A percentile compares a stretch with the other conserved stretches of the same genome.
Conservation (phyloP, 2,329 filamentous ascomycete species). For the Neophaeococcomyces mojaviensis region DNA sequence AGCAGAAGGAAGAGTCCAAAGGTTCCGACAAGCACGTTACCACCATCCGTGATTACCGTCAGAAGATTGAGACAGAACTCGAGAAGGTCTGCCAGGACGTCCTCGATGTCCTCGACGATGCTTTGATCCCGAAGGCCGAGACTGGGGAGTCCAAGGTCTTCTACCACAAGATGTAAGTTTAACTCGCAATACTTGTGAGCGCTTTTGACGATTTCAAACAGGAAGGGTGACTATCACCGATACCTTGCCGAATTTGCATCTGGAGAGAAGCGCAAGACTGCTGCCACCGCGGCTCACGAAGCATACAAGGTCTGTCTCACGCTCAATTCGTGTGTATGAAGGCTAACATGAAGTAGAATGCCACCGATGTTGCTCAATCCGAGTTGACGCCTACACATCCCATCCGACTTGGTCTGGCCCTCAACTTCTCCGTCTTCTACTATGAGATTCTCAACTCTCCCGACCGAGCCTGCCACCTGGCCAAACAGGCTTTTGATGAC, state of each 20-base stretch:
- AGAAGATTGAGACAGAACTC: conserved; percentile 96
- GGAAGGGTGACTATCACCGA: conserved; percentile 96
- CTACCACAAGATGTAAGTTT: conserved; percentile 95
- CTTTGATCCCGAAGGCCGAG: conserved; percentile 90
- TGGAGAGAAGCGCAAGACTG: conserved; percentile 83
- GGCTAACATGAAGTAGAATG: conserved; percentile 54
- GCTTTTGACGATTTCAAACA: conserved; percentile 34
- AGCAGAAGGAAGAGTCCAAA: conserved; percentile 99
- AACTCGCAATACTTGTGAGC: conserved; percentile 6
- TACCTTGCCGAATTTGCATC: conserved; percentile 91
- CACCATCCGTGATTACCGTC: conserved; percentile 93
- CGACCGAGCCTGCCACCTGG: conserved; percentile 93
- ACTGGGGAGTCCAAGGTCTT: conserved; percentile 99
- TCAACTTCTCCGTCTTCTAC: conserved; percentile 99
- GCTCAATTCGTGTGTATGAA: neutral
- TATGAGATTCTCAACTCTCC: conserved; percentile 99
- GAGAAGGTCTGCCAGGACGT: conserved; percentile 98
- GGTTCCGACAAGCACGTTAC: conserved; percentile 89
- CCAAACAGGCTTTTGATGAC: conserved; percentile 98
- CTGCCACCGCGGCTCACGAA: conserved; percentile 80
- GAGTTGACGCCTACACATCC: conserved; percentile 96
- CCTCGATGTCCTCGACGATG: conserved; percentile 86
- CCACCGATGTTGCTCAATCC: conserved; percentile 95
- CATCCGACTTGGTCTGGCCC: conserved; percentile 91
- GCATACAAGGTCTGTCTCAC: conserved; percentile 81